Conservation (phyloP, 2,329 filamentous ascomycete genomes). For the Torrubiella hemipterigena region DNA sequence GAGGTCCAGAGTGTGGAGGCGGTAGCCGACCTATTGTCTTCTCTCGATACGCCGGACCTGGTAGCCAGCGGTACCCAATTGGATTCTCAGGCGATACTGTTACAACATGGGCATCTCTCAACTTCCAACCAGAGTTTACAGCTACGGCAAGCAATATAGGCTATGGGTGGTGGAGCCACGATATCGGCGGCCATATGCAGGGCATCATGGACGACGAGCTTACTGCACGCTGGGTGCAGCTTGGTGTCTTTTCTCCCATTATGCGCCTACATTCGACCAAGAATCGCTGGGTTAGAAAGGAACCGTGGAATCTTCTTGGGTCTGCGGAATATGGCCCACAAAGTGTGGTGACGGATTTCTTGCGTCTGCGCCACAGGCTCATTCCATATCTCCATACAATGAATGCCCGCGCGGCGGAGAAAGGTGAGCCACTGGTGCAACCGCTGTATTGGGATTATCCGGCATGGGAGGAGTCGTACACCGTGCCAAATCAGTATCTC, state of each 20-base stretch:
- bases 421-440: conserved; percentile 41
- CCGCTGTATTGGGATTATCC: conserved; percentile 53
- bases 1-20: conserved; percentile 1
- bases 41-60: conserved; percentile 25
- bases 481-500: conserved; percentile 43
- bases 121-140: conserved; percentile 57
- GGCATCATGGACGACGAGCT: conserved; percentile 43
- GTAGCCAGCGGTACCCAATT: conserved; percentile 51
- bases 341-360: conserved; percentile 32
- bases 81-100: conserved; percentile 53
- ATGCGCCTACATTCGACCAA: conserved; percentile 44
- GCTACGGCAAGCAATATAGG: conserved; percentile 39
- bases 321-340: conserved; percentile 21
- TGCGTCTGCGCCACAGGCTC: conserved; percentile 44
- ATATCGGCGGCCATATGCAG: conserved; percentile 45
- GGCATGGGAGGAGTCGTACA: conserved; percentile 38
- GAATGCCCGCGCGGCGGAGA: conserved; percentile 31
- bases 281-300: conserved; percentile 46
- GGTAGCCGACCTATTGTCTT: conserved; percentile 36
- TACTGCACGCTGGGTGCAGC: conserved; percentile 42
- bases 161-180: conserved; percentile 52
- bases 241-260: conserved; percentile 44
- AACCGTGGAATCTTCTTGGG: conserved; percentile 44
- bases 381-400: conserved; percentile 49
- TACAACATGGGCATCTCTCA: conserved; percentile 46